Conservation (phyloP, 257 asterid species). For the Thymus quinquecostatus region DNA sequence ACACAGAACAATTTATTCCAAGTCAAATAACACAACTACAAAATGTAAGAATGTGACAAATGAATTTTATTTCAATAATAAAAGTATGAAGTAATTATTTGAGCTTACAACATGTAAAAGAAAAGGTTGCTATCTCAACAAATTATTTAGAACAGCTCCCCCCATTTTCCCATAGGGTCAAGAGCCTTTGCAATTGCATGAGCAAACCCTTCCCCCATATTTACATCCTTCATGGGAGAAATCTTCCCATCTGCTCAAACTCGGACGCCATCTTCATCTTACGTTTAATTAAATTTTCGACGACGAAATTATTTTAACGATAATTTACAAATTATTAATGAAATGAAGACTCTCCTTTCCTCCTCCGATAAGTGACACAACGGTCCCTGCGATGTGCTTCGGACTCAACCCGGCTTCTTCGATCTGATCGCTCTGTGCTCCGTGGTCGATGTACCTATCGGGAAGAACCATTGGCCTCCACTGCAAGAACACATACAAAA, state of each 20-base stretch:
- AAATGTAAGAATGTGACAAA: slow-evolving; percentile 7
- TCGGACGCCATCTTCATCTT: neutral
- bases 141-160: slow-evolving; percentile 10
- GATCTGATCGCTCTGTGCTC: slow-evolving; percentile 57
- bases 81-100: slow-evolving; percentile 14
- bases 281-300: no score
- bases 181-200: neutral
- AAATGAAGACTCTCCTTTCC: slow-evolving; percentile 43
- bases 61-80: neutral
- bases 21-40: neutral
- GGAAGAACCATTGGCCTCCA: slow-evolving; percentile 77
- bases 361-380: slow-evolving; percentile 49
- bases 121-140: neutral
- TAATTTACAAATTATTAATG: slow-evolving; percentile 23
- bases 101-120: neutral
- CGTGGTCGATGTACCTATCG: slow-evolving; percentile 69
- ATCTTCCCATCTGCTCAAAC: neutral
- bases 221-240: neutral
- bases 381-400: slow-evolving; percentile 65
- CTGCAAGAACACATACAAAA: slow-evolving; percentile 30
- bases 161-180: slow-evolving; percentile 2
- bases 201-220: slow-evolving; percentile 8
- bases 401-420: slow-evolving; percentile 72
- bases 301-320: no score
- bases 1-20: no score